Conservation (phyloP, 768 basidiomycete genomes). For the Suillus fuscotomentosus region DNA sequence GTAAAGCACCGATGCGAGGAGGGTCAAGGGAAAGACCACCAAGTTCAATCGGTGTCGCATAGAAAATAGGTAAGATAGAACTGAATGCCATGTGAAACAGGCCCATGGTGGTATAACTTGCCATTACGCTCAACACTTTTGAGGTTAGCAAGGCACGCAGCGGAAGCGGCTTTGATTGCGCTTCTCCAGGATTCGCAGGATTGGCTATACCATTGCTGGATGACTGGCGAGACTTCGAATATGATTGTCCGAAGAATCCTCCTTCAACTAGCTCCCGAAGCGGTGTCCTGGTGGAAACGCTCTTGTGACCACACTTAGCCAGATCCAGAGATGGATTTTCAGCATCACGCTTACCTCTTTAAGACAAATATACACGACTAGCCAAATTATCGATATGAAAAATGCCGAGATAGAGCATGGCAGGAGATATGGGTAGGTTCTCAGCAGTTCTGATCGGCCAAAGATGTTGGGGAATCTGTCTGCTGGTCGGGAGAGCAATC, state of each 20-base stretch:
- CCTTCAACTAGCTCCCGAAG: not conserved
- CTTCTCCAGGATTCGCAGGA: not conserved
- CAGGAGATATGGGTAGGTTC: conserved; percentile 69
- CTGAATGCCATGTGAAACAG: conserved; percentile 64
- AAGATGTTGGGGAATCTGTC: conserved; percentile 66
- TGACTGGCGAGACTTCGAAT: not conserved
- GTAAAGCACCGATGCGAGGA: conserved; percentile 27
- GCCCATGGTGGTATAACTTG: conserved; percentile 60
- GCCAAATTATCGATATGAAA: not conserved
- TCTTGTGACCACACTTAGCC: not conserved
- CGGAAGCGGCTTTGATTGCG: conserved; percentile 33
- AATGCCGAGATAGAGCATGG: conserved; percentile 58
- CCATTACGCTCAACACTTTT: conserved; percentile 53
- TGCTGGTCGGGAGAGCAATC: conserved; percentile 57
- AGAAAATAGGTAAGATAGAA: conserved; percentile 37
- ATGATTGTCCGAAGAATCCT: not conserved
- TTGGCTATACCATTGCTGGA: too few relatives aligned
- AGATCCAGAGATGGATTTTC: not conserved
- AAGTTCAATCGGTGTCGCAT: conserved; percentile 27
- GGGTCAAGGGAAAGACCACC: conserved; percentile 29
- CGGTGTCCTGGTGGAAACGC: not conserved
- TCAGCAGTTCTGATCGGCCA: conserved; percentile 54
- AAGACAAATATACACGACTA: not conserved
- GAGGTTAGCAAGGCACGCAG: conserved; percentile 50
- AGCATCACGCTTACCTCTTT: not conserved